Conservation (phyloP, 2,329 filamentous ascomycete genomes). For the Alternaria dauci region DNA sequence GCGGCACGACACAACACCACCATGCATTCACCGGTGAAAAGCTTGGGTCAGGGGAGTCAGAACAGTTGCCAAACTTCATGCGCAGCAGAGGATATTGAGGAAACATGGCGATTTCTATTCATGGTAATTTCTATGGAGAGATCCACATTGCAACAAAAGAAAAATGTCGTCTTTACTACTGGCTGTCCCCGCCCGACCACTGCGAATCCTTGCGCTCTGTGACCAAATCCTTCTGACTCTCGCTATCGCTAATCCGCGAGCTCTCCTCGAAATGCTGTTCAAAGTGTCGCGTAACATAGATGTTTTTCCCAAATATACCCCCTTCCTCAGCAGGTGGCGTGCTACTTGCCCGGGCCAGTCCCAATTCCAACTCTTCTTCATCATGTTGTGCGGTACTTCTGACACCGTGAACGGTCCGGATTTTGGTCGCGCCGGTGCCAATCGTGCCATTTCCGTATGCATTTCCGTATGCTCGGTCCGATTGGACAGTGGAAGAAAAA, state of each 20-base stretch:
- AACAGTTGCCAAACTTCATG: background rate
- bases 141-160: background rate
- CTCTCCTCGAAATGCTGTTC: conserved; percentile 10
- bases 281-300: conserved; percentile 9
- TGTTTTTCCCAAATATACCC: conserved; percentile 15
- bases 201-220: background rate
- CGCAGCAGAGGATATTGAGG: background rate
- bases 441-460: conserved; percentile 7
- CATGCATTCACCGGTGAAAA: background rate
- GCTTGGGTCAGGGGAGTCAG: background rate
- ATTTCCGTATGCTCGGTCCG: conserved; percentile 18
- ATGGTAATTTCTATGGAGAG: background rate
- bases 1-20: background rate
- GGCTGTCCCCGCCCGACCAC: background rate
- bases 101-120: background rate
- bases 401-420: background rate
- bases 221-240: conserved; percentile 15
- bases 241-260: conserved; percentile 5
- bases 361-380: conserved; percentile 26
- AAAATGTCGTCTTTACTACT: background rate
- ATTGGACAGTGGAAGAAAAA: conserved; percentile 23
- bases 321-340: conserved; percentile 11
- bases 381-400: conserved; percentile 8
- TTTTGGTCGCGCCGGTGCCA: conserved; percentile 1
- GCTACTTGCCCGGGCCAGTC: conserved; percentile 13